Base-by-base conservation (phyloP, 192 early-diverging fungal genomes). In the Coemansia brasiliensis region DNA sequence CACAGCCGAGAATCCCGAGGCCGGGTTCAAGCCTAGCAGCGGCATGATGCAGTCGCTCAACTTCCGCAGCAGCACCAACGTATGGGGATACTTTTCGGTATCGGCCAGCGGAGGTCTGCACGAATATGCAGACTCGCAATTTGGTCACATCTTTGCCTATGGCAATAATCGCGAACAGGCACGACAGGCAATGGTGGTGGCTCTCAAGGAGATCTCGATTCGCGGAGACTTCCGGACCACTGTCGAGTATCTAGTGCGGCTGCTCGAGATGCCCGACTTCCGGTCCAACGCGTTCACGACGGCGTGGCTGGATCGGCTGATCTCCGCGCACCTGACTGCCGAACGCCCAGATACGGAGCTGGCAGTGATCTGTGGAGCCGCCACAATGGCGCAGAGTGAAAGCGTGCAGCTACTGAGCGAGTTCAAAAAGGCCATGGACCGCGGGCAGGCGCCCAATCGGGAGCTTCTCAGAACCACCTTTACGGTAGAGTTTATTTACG, bases 21-120 rank as follows among this genome's bases (percentile, higher is more conserved):
- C 96, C 40, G 96, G 95, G 8, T 98, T 98, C 85, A 98, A 98
- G 81, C 96, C 96, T 35, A 94, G 93, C 66, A 86, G 85, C 59
- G 96, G 95, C 49, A 94, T 93, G 80, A 88, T 98, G 79, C 88
- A 94, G 58, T 94, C 96, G 69, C 90, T 98, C 49, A 98, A 97
- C 80, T 98, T 98, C 84, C 81, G 94, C 37, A 89, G 86, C 55
- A 92, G 91, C 72, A 92, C 87, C 40, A 96, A 96, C 54, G 96
- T 98, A 27, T 97, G 96, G 96, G 96, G 96, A n/a, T 97, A 97
- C 83, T 98, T 98, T 80, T 94, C 92, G 6, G 95, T 98, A 39
- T 92, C 88, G 64, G 84, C 93, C 21, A 87, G 89, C 26, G 95
- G 96, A 61, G 95, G 94, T 59, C 84, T 98, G 59, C 96, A 98